Evolutionary conservation across 73 alveolate genomes (phyloP).

Genomic region (Paramecium bursaria): DNA sequence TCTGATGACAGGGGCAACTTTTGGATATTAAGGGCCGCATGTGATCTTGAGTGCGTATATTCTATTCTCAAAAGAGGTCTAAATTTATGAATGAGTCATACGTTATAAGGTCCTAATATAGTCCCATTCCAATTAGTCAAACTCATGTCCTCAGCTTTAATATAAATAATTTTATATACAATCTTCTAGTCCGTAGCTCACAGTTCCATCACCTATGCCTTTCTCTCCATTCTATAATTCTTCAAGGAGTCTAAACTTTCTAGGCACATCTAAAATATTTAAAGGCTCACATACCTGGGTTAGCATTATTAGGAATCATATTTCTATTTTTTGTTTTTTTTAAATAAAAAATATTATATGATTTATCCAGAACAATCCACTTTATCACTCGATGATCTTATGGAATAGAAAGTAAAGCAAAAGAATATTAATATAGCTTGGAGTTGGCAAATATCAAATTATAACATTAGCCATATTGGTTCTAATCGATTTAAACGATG

Average conservation of each 20-base stretch:
- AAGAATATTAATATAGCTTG: neutral
- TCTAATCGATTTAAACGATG: conserved; percentile 68
- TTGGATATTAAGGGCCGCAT: conserved; percentile 93
- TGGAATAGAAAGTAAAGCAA: conserved; percentile 15
- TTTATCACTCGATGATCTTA: conserved; percentile 24
- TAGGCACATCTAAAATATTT: conserved; percentile 88
- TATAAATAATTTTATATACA: conserved; percentile 60
- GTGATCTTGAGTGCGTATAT: conserved; percentile 86
- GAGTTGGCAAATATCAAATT: conserved; percentile 57
- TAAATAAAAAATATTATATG: neutral
- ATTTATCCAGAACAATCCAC: neutral
- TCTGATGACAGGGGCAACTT: conserved; percentile 88
- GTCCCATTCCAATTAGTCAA: conserved; percentile 98
- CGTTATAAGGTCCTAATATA: conserved; percentile 92
- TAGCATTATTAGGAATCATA: too few species aligned
- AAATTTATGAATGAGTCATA: neutral
- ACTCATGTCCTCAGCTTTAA: conserved; percentile 88
- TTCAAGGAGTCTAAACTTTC: conserved; percentile 95
- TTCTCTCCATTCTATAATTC: conserved; percentile 96
- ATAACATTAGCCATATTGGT: conserved; percentile 58
- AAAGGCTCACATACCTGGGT: too few species aligned
- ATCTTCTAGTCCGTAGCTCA: conserved; percentile 92
- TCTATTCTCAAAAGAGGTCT: conserved; percentile 87
- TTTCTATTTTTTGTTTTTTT: too few species aligned
- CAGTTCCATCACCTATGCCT: conserved; percentile 92